Evolutionary conservation across 768 basidiomycete genomes (phyloP).

Genomic region (Jaapia argillacea): DNA sequence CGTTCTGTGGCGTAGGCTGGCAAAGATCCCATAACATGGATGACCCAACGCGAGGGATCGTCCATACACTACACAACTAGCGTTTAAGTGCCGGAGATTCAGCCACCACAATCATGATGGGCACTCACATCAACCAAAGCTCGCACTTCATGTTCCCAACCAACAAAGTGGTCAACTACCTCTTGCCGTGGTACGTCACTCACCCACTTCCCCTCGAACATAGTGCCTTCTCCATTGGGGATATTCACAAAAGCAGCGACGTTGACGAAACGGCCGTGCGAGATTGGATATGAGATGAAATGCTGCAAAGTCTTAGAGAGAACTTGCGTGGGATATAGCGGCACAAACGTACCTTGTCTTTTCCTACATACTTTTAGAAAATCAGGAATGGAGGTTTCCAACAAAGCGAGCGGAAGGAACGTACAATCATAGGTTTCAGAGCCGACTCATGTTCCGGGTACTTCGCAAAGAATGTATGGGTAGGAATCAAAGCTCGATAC

Average conservation of each 20-base stretch:
- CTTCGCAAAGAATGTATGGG: conserved; percentile 8
- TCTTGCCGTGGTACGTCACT: conserved; percentile 12
- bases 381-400: background rate
- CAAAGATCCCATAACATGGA: conserved; percentile 16
- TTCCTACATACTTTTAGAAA: conserved; percentile 11
- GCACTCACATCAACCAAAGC: conserved; percentile 12
- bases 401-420: background rate
- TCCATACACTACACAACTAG: conserved; percentile 11
- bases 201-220: conserved; percentile 15
- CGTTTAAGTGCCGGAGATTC: too few relatives aligned
- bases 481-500: conserved; percentile 16
- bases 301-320: conserved; percentile 8
- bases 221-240: conserved; percentile 12
- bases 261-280: conserved; percentile 15
- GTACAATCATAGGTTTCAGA: too few relatives aligned
- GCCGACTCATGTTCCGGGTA: conserved; percentile 9
- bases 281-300: conserved; percentile 17
- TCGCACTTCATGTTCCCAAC: conserved; percentile 17
- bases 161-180: conserved; percentile 9
- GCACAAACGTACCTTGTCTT: conserved; percentile 8
- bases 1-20: conserved; percentile 14
- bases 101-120: background rate
- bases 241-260: conserved; percentile 13
- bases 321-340: background rate
- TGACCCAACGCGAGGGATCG: conserved; percentile 14